phyloP scores from a whole-genome alignment of 1,139 yeast genomes.

The Casaregolazyma lundiana region DNA sequence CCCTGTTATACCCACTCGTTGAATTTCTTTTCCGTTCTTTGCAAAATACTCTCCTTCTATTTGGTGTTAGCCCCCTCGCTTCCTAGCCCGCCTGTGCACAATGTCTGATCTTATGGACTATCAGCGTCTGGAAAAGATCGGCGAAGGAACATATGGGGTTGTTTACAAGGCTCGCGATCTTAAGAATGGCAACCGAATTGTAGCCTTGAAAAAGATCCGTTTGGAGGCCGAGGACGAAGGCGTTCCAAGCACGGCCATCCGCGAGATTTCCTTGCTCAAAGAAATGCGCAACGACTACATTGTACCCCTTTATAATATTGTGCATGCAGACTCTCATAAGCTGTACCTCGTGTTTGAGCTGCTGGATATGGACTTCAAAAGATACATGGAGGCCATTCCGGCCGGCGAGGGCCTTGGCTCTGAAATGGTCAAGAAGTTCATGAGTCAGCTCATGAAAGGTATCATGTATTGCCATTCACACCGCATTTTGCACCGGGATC shows the following conservation, averaged over 20 bases:
- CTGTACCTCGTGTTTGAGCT: constrained; percentile 90
- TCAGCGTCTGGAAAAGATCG: constrained; percentile 92
- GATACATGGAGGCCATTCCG: constrained; percentile 95
- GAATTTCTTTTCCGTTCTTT: not conserved
- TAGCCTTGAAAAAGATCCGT: constrained; percentile 91
- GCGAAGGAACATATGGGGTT: constrained; percentile 97
- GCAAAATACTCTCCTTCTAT: not conserved
- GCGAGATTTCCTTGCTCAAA: constrained; percentile 90
- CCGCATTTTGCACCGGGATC: constrained; percentile 89
- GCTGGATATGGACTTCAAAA: constrained; percentile 87
- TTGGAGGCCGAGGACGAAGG: constrained; percentile 98
- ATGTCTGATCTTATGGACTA: constrained; percentile 89
- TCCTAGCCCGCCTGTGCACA: constrained; percentile 2
- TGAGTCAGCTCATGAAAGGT: constrained; percentile 90
- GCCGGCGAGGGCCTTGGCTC: constrained; percentile 86
- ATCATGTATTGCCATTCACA: constrained; percentile 94
- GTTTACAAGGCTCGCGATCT: constrained; percentile 94
- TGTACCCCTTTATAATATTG: constrained; percentile 86
- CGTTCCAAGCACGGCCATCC: constrained; percentile 95
- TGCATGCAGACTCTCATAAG: constrained; percentile 95
- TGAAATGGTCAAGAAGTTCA: constrained; percentile 85
- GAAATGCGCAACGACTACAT: constrained; percentile 92
- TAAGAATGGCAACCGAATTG: constrained; percentile 83
- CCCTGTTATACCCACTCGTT: not conserved
- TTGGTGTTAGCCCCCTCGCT: not conserved